Percentiles rank a stretch among this genome's conserved stretches.
Evolutionary conservation across 179 eudicot species (phyloP).

Genomic region (Spinacia oleracea): DNA sequence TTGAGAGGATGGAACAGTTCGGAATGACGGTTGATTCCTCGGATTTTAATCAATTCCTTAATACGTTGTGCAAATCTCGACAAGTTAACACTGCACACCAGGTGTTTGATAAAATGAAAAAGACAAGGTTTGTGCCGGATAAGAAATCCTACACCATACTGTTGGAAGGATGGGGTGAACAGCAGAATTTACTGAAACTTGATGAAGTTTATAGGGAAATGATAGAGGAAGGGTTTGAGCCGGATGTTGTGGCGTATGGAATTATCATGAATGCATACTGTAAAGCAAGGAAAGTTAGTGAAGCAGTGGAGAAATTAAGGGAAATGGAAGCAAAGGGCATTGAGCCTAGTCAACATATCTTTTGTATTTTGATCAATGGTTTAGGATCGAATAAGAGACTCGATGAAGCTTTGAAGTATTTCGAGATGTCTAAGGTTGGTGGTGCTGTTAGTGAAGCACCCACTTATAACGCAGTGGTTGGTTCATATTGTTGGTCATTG

Average conservation of each 20-base stretch:
- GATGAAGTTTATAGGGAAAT: slow-evolving; percentile 72
- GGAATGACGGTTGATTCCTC: slow-evolving; percentile 53
- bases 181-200: slow-evolving; percentile 53
- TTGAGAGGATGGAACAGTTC: slow-evolving; percentile 66
- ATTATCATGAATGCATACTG: slow-evolving; percentile 75
- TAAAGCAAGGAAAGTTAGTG: slow-evolving; percentile 49
- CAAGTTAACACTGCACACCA: slow-evolving; percentile 65
- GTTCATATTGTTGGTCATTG: slow-evolving; percentile 70
- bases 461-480: slow-evolving; percentile 78
- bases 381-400: slow-evolving; percentile 64
- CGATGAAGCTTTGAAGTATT: slow-evolving; percentile 60
- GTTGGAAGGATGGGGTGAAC: slow-evolving; percentile 83
- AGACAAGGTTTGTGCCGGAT: slow-evolving; percentile 58
- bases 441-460: slow-evolving; percentile 58
- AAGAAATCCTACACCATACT: slow-evolving; percentile 64
- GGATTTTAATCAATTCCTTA: slow-evolving; percentile 67
- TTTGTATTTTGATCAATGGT: slow-evolving; percentile 80
- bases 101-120: slow-evolving; percentile 72
- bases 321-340: slow-evolving; percentile 60
- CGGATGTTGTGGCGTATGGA: slow-evolving; percentile 76
- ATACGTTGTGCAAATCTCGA: slow-evolving; percentile 59
- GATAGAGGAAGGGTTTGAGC: slow-evolving; percentile 72
- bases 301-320: slow-evolving; percentile 50
- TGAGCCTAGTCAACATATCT: slow-evolving; percentile 62
- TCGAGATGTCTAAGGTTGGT: slow-evolving; percentile 51